Conservation (phyloP, 78 protist species). For the Trichosphaerium sp. region DNA sequence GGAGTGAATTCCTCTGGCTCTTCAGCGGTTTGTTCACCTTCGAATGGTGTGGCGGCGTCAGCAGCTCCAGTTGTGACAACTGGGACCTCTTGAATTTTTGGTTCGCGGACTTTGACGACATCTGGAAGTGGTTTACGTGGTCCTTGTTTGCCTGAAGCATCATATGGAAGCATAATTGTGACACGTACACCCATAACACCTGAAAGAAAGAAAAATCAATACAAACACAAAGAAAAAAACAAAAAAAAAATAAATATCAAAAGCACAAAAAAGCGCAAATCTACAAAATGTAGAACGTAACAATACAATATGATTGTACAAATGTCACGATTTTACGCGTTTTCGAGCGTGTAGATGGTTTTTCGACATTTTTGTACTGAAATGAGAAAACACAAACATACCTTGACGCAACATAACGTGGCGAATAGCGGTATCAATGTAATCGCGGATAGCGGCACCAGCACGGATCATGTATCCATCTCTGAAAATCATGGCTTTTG, state of each 20-base stretch:
- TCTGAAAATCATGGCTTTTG: conserved; percentile 97
- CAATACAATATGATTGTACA: too few species aligned
- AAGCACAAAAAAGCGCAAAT: too few species aligned
- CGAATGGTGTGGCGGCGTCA: too few species aligned
- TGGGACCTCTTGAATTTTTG: conserved; percentile 78
- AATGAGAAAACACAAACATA: not conserved
- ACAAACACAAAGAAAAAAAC: not conserved
- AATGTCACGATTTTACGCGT: too few species aligned
- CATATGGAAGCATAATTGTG: conserved; percentile 94
- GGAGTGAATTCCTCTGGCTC: too few species aligned
- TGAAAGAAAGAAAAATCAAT: too few species aligned
- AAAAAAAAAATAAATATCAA: not conserved
- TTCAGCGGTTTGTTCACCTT: too few species aligned
- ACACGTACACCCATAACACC: conserved; percentile 95
- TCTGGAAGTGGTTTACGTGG: conserved; percentile 78
- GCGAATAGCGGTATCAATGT: conserved; percentile 86
- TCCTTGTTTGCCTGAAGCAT: conserved; percentile 83
- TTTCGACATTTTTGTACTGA: too few species aligned
- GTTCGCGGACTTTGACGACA: conserved; percentile 64
- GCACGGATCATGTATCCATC: conserved; percentile 98
- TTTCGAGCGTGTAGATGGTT: too few species aligned
- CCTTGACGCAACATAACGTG: conserved; percentile 93
- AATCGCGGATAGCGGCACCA: conserved; percentile 75
- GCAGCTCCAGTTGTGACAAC: too few species aligned
- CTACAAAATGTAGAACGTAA: too few species aligned